phyloP scores from a whole-genome alignment of 345 rosid genomes.

The Dipteronia dyeriana region DNA sequence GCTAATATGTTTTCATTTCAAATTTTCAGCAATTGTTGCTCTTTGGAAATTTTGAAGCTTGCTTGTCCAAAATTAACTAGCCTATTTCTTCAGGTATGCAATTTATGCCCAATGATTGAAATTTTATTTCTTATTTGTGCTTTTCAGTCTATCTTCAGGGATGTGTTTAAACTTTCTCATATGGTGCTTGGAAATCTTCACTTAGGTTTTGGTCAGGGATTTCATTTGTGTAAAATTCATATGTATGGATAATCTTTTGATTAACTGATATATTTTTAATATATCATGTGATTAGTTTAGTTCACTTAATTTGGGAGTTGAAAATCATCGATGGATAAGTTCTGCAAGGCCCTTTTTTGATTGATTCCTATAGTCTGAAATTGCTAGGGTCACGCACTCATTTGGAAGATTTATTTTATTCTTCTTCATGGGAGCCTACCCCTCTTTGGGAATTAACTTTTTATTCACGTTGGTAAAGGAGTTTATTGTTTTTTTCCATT shows the following conservation, averaged over 20 bases:
- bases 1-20: conserved; percentile 11
- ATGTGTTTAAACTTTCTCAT: neutral
- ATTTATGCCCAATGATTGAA: neutral
- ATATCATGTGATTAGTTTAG: neutral
- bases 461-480: neutral
- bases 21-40: conserved; percentile 71
- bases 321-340: neutral
- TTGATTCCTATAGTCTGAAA: neutral
- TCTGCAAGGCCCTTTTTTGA: neutral
- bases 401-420: neutral
- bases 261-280: neutral
- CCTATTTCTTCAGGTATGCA: conserved; percentile 81
- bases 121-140: too few relatives aligned
- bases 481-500: neutral
- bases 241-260: neutral
- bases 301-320: neutral
- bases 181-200: neutral
- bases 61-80: conserved; percentile 79
- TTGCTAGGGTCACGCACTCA: neutral
- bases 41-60: conserved; percentile 84
- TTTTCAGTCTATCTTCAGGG: neutral
- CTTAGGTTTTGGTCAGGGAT: neutral
- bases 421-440: neutral
- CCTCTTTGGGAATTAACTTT: neutral
- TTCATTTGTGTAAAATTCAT: neutral